A percentile compares a stretch with the other conserved stretches of the same genome.
Conservation (phyloP, 1,139 yeast genomes). For the Zygosaccharomyces pseudobailii region DNA sequence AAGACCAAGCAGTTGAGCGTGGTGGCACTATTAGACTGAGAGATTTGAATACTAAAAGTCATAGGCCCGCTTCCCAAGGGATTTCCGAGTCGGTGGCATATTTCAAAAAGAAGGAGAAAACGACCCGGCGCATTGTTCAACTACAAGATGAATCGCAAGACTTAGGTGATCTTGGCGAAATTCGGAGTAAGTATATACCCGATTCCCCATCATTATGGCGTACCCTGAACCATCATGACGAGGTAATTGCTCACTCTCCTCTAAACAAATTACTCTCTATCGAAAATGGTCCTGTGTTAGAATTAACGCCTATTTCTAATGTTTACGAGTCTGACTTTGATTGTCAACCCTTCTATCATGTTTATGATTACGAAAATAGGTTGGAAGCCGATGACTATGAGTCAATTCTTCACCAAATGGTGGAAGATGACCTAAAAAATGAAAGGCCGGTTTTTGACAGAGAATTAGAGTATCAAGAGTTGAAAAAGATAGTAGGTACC, state of each 20-base stretch:
- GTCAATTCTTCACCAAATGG: slow-evolving; percentile 17
- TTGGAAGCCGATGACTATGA: slow-evolving; percentile 20
- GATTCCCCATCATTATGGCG: slow-evolving; percentile 15
- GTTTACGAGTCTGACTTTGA: slow-evolving; percentile 14
- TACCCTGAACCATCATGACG: slow-evolving; percentile 2
- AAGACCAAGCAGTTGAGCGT: not conserved
- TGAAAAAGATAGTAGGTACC: slow-evolving; percentile 8
- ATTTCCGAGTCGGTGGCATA: slow-evolving; percentile 8
- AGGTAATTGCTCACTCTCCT: not conserved
- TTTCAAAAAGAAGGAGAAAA: slow-evolving; percentile 13
- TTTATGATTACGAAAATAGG: slow-evolving; percentile 22
- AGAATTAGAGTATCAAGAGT: slow-evolving; percentile 27
- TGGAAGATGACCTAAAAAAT: slow-evolving; percentile 19
- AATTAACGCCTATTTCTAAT: slow-evolving; percentile 10
- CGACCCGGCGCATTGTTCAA: not conserved
- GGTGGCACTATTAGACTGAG: slow-evolving; percentile 7
- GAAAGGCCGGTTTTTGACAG: slow-evolving; percentile 18
- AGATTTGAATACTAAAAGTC: slow-evolving; percentile 4
- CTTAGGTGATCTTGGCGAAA: slow-evolving; percentile 6
- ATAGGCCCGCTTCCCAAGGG: not conserved
- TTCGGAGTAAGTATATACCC: slow-evolving; percentile 13
- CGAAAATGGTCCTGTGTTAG: slow-evolving; percentile 3
- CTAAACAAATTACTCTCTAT: not conserved
- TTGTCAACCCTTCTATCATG: slow-evolving; percentile 22
- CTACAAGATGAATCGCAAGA: slow-evolving; percentile 1